These are phyloP conservation scores for Blastobotrys apis DNA, from an alignment of 1,139 yeast species.

Conservation along the genomic window DNA sequence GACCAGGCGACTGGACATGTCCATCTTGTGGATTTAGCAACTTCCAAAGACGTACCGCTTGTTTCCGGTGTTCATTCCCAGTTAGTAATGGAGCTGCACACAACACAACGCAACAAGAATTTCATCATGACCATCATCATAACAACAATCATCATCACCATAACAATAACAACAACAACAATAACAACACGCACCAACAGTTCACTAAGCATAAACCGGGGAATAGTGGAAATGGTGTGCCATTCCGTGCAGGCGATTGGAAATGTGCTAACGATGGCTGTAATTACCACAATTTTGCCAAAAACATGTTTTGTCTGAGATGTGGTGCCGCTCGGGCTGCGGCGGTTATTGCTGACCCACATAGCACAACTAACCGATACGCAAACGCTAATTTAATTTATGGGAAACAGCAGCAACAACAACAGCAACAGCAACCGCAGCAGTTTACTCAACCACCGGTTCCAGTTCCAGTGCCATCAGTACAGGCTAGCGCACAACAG, in stretches of 20 bases:
- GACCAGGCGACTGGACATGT: conserved; percentile 98
- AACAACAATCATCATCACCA: conserved; percentile 2
- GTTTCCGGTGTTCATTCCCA: conserved; percentile 90
- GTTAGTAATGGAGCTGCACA: conserved; percentile 27
- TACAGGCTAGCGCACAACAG: too few relatives aligned
- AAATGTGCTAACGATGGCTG: conserved; percentile 77
- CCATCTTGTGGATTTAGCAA: conserved; percentile 95
- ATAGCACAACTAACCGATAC: conserved; percentile 3
- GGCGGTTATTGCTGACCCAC: conserved; percentile 24
- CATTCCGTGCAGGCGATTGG: conserved; percentile 98
- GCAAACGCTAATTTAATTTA: conserved; percentile 9
- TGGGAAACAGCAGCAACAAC: conserved; percentile 3
- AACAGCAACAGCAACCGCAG: background rate
- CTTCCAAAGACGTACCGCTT: conserved; percentile 90
- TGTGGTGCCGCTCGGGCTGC: conserved; percentile 77
- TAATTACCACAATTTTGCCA: conserved; percentile 89
- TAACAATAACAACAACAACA: conserved; percentile 10
- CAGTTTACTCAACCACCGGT: background rate
- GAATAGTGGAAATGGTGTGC: conserved; percentile 45
- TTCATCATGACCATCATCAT: background rate
- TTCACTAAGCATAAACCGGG: conserved; percentile 1
- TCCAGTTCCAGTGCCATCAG: too few relatives aligned
- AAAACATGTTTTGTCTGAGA: conserved; percentile 77
- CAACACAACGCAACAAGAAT: too few relatives aligned
- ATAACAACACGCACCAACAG: conserved; percentile 7